Evolutionary conservation across 2,329 filamentous ascomycete genomes (phyloP), one percentile per base, ranked within the genome.

Genomic region (Alternaria sp.): DNA sequence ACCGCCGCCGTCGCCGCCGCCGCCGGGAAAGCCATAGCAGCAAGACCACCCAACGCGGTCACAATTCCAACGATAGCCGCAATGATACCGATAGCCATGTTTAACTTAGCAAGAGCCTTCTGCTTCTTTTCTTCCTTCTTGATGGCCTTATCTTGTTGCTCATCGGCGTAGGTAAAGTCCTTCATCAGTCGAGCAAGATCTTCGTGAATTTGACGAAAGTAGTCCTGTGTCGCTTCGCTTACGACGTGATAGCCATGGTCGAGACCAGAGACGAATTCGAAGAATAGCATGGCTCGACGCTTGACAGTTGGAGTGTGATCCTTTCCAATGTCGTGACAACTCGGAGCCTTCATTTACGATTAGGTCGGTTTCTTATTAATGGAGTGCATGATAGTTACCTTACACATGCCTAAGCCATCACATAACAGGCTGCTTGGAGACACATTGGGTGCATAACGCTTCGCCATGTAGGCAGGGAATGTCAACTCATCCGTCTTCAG

Each of bases 121-220:
- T 51, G 26, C 49, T 33, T 51, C 13, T 51, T 42, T 13, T 33
- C 37, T 11, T 51, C 37, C 26, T 51, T 51, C 37, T 51, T 41
- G 14, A 42, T 6, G 3, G 37, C 49, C 3, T 10, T 26, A 3
- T 31, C 28, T 17, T 51, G 37, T 23, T 51, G 49, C 14, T 51
- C 36, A 6, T 51, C 49, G 1, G 37, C 36, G 9, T 51, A 51
- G 5, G 36, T 51, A 26, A 41, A 51, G 10, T 6, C 14, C 5
- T 14, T 24, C 26, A 24, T 51, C 7, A 51, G 24, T 4, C 17
- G 10, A 11, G 31, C 37, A 5, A 42, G 33, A 4, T 44, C 37
- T 4, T 29, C 50, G 2, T 31, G 6, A 1, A 52, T 42, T 1
- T 52, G 50, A 2, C 50, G 13, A 5, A 6, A 52, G 3, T 52